Evolutionary conservation across 1,284 basidiomycete genomes (phyloP).

Genomic region (Pholiota adiposa): DNA sequence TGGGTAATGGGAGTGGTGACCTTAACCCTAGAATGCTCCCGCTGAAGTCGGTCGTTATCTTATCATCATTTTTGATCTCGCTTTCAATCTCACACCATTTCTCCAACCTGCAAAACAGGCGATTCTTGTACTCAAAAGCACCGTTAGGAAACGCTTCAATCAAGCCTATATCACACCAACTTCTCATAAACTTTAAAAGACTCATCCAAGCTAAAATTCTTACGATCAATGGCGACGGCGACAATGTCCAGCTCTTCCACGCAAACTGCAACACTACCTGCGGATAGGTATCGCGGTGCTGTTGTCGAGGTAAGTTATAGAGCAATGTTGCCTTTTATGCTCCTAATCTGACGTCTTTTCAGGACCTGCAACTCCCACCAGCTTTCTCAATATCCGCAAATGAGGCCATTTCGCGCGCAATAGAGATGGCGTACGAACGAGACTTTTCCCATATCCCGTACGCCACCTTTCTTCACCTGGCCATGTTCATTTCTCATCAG

Average conservation of each 20-base stretch:
- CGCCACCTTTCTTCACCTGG: slow-evolving; percentile 7
- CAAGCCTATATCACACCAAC: background rate
- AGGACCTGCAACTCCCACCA: slow-evolving; percentile 90
- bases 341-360: background rate
- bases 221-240: slow-evolving; percentile 26
- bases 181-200: background rate
- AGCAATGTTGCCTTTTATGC: background rate
- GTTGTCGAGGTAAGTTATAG: slow-evolving; percentile 71
- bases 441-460: slow-evolving; percentile 93
- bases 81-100: background rate
- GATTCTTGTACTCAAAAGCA: too few relatives aligned
- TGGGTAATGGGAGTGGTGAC: background rate
- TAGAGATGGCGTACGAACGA: slow-evolving; percentile 87
- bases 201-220: too few relatives aligned
- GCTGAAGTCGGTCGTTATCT: slow-evolving; percentile 21
- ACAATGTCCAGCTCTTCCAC: slow-evolving; percentile 19
- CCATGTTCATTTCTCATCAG: background rate
- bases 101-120: too few relatives aligned
- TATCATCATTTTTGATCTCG: background rate
- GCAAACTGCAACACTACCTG: slow-evolving; percentile 15
- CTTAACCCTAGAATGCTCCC: background rate
- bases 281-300: slow-evolving; percentile 77
- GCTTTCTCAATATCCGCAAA: slow-evolving; percentile 81
- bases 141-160: too few relatives aligned
- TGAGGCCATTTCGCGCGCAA: slow-evolving; percentile 73